Percentiles rank a stretch among this genome's conserved stretches.
phyloP scores from a whole-genome alignment of 805 yeast genomes.

The Suhomyces faveliae region DNA sequence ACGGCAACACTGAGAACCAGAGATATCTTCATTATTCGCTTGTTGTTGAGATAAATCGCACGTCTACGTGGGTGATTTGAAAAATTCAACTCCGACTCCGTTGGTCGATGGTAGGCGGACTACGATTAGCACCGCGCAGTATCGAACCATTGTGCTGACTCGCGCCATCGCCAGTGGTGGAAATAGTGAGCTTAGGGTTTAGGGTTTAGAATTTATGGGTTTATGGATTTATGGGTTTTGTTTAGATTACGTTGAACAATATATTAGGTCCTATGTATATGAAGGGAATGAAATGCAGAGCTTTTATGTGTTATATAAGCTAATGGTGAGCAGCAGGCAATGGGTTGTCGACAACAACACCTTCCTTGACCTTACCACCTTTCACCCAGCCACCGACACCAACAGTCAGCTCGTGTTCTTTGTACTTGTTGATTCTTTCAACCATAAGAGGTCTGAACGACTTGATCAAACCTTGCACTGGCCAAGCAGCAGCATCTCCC shows the following conservation, averaged over 20 bases:
- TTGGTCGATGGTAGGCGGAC: slow-evolving; percentile 3
- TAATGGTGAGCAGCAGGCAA: slow-evolving; percentile 44
- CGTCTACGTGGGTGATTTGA: neutral
- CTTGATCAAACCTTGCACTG: slow-evolving; percentile 83
- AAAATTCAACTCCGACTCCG: slow-evolving; percentile 6
- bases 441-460: slow-evolving; percentile 81
- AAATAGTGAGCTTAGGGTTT: no score
- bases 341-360: slow-evolving; percentile 62
- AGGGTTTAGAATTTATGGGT: no score
- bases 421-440: slow-evolving; percentile 68
- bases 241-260: neutral
- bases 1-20: neutral
- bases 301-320: neutral
- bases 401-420: slow-evolving; percentile 48
- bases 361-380: slow-evolving; percentile 56
- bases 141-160: neutral
- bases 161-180: neutral
- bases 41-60: neutral
- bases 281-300: slow-evolving; percentile 2
- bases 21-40: slow-evolving; percentile 2
- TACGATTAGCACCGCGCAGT: neutral
- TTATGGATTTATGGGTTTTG: no score
- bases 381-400: slow-evolving; percentile 78
- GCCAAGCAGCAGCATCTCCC: slow-evolving; percentile 95
- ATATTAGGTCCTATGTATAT: neutral